phyloP scores from a whole-genome alignment of 495 filamentous ascomycete genomes.

The Letharia lupina region DNA sequence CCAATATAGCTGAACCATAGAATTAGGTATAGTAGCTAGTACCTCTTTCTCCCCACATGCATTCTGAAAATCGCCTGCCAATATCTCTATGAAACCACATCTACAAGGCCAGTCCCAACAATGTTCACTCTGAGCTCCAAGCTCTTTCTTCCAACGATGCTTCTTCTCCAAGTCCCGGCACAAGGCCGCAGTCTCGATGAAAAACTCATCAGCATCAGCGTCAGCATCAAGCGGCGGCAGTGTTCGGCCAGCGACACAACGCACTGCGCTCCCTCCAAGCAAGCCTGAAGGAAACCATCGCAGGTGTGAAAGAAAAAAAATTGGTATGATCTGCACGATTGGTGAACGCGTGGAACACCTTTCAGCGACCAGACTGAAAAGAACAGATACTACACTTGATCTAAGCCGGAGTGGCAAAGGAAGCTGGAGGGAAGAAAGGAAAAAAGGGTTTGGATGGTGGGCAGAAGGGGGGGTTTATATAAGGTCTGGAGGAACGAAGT shows the following conservation, averaged over 20 bases:
- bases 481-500: neutral
- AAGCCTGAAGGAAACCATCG: neutral
- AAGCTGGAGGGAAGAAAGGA: neutral
- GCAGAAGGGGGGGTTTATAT: neutral
- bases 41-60: neutral
- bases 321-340: neutral
- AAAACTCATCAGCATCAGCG: neutral
- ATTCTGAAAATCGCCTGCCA: neutral
- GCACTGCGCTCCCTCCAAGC: neutral
- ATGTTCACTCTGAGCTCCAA: neutral
- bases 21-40: neutral
- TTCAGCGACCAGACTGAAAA: slow-evolving; percentile 3
- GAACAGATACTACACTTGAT: slow-evolving; percentile 4
- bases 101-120: neutral
- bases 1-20: too few relatives aligned
- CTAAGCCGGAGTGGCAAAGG: slow-evolving; percentile 2
- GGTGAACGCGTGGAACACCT: neutral
- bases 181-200: neutral
- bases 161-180: neutral
- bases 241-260: slow-evolving; percentile 3
- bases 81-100: neutral
- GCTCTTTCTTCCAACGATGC: neutral
- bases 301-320: neutral
- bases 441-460: neutral
- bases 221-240: slow-evolving; percentile 10